Conservation (phyloP, 1,139 yeast species). For the Hyphopichia buzzinii region DNA sequence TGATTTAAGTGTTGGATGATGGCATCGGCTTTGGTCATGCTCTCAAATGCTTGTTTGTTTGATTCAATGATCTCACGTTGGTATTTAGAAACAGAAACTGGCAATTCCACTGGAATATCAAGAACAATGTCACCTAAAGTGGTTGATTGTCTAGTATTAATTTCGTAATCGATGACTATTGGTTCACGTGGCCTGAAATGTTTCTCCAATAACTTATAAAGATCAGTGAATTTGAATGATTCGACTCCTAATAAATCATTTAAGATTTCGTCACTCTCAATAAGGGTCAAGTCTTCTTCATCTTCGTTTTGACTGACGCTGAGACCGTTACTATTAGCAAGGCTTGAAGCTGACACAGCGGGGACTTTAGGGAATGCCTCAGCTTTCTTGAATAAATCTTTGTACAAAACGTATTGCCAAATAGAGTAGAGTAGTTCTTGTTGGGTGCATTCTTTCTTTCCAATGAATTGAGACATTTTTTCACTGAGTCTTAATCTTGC, state of each 20-base stretch:
- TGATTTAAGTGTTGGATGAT: conserved; percentile 57
- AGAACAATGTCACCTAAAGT: conserved; percentile 79
- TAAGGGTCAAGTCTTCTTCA: conserved; percentile 43
- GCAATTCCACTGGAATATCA: conserved; percentile 68
- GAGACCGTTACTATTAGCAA: conserved; percentile 11
- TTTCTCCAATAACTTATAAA: conserved; percentile 61
- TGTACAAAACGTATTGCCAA: conserved; percentile 85
- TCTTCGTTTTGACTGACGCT: conserved; percentile 20
- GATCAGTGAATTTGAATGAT: conserved; percentile 65
- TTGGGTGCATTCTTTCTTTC: conserved; percentile 75
- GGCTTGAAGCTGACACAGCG: conserved; percentile 30
- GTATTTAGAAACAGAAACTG: conserved; percentile 39
- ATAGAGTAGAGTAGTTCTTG: conserved; percentile 81
- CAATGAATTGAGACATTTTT: conserved; percentile 64
- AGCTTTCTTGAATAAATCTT: conserved; percentile 55
- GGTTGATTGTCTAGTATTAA: conserved; percentile 71
- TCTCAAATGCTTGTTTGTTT: conserved; percentile 39
- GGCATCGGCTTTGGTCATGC: conserved; percentile 43
- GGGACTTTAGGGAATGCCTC: conserved; percentile 34
- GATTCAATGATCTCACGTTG: conserved; percentile 41
- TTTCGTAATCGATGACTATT: conserved; percentile 67
- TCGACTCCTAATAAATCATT: conserved; percentile 53
- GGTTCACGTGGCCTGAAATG: conserved; percentile 79
- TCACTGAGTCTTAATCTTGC: conserved; percentile 60
- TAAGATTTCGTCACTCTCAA: conserved; percentile 67